phyloP scores from a whole-genome alignment of 2,329 filamentous ascomycete species.

The Byssoonygena ceratinophila region DNA sequence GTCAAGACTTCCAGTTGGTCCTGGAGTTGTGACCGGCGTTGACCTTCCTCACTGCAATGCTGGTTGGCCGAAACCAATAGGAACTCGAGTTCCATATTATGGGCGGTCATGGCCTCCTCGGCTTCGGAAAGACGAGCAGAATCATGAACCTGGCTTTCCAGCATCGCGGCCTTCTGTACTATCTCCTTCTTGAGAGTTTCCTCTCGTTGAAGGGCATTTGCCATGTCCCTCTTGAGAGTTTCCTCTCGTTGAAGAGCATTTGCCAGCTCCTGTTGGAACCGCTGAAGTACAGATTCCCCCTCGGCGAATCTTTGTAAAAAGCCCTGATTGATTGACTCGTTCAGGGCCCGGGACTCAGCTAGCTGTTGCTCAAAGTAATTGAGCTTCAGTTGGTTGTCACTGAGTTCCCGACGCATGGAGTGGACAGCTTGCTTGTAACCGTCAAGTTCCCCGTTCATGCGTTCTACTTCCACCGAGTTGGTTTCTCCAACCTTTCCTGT shows the following conservation, averaged over 20 bases:
- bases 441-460: conserved; percentile 3
- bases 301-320: neutral
- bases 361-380: neutral
- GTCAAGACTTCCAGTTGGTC: neutral
- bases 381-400: neutral
- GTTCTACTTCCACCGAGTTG: neutral
- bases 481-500: neutral
- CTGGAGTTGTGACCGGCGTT: neutral
- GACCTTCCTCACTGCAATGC: neutral
- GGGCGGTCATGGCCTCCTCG: neutral
- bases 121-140: neutral
- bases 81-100: neutral
- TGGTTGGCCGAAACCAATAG: neutral
- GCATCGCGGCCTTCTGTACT: neutral
- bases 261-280: neutral
- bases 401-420: neutral
- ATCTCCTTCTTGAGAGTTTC: conserved; percentile 2
- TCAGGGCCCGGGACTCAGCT: neutral
- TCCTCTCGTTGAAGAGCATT: conserved; percentile 2
- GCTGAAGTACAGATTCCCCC: conserved; percentile 1
- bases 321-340: neutral
- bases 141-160: neutral
- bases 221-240: conserved; percentile 1
- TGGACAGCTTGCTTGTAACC: neutral
- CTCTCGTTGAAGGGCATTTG: conserved; percentile 2